These are phyloP conservation scores for Astrocystis sublimbata DNA, from an alignment of 495 filamentous ascomycete species.

Conservation along the genomic window DNA sequence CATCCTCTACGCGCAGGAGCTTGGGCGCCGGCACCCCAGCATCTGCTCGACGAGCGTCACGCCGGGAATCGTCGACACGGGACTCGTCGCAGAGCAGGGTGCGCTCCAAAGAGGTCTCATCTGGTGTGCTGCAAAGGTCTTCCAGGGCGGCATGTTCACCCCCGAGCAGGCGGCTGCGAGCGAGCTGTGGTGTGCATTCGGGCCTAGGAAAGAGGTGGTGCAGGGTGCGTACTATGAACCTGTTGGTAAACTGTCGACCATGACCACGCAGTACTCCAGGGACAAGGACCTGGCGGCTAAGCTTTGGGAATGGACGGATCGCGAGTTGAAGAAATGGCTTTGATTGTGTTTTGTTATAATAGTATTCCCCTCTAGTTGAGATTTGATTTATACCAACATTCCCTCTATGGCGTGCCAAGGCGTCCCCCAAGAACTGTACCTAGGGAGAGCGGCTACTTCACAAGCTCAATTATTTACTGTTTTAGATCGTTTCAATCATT, in stretches of 20 bases:
- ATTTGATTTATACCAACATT: too few species aligned
- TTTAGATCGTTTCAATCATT: too few species aligned
- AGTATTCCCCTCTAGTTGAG: too few species aligned
- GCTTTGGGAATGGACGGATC: conserved; percentile 66
- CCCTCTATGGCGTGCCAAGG: too few species aligned
- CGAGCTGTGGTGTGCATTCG: conserved; percentile 61
- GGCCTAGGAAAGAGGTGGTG: conserved; percentile 36
- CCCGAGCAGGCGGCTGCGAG: conserved; percentile 55
- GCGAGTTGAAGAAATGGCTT: conserved; percentile 37
- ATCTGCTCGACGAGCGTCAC: conserved; percentile 62
- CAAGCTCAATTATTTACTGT: too few species aligned
- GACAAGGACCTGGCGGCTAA: conserved; percentile 51
- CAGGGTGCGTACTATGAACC: conserved; percentile 43
- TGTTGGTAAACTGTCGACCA: conserved; percentile 29
- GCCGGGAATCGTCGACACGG: conserved; percentile 64
- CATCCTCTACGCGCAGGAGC: conserved; percentile 59
- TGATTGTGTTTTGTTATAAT: too few species aligned
- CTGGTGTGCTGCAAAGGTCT: conserved; percentile 10
- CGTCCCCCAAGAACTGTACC: too few species aligned
- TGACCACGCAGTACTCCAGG: conserved; percentile 25
- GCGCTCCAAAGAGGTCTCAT: conserved; percentile 6
- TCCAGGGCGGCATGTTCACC: conserved; percentile 30
- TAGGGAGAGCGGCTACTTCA: too few species aligned
- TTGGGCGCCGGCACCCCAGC: conserved; percentile 58
- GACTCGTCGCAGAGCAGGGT: conserved; percentile 41